These are phyloP conservation scores for Curvularia lunata DNA, from an alignment of 2,329 filamentous ascomycete genomes.

Conservation along the genomic window DNA sequence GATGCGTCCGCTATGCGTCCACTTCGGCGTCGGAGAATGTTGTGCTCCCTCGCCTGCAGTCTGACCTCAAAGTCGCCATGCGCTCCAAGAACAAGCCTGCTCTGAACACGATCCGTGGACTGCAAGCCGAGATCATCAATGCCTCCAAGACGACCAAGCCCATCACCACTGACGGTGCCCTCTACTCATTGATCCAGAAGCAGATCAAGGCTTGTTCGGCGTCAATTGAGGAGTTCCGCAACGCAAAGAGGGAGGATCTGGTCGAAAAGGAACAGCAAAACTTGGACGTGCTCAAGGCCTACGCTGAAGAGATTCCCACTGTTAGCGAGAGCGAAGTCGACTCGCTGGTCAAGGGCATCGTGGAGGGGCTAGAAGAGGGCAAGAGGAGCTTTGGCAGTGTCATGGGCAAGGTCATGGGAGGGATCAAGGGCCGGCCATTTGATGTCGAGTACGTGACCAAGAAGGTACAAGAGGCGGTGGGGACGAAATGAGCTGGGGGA, in stretches of 20 bases:
- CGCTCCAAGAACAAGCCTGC: constrained; percentile 61
- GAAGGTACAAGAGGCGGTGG: constrained; percentile 60
- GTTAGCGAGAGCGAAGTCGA: constrained; percentile 66
- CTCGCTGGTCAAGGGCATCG: constrained; percentile 58
- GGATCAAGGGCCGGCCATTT: constrained; percentile 68
- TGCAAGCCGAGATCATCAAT: constrained; percentile 75
- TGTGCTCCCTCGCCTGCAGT: constrained; percentile 54
- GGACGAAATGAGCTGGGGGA: constrained; percentile 24
- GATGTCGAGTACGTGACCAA: constrained; percentile 67
- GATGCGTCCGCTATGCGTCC: constrained; percentile 33
- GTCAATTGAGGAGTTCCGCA: constrained; percentile 68
- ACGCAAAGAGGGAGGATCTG: constrained; percentile 70
- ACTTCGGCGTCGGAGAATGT: constrained; percentile 21
- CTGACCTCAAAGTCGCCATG: constrained; percentile 57
- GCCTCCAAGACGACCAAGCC: constrained; percentile 74
- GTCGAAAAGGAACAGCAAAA: constrained; percentile 73
- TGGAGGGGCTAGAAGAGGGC: constrained; percentile 59
- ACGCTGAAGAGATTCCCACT: constrained; percentile 65
- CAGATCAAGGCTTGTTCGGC: constrained; percentile 64
- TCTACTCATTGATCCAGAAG: constrained; percentile 72
- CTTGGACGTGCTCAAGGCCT: constrained; percentile 69
- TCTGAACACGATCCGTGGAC: constrained; percentile 70
- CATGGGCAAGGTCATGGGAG: constrained; percentile 64
- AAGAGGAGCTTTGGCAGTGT: constrained; percentile 64
- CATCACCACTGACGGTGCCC: constrained; percentile 72